Evolutionary conservation across 495 filamentous ascomycete genomes (phyloP).

Genomic region (Parmelia sp.): DNA sequence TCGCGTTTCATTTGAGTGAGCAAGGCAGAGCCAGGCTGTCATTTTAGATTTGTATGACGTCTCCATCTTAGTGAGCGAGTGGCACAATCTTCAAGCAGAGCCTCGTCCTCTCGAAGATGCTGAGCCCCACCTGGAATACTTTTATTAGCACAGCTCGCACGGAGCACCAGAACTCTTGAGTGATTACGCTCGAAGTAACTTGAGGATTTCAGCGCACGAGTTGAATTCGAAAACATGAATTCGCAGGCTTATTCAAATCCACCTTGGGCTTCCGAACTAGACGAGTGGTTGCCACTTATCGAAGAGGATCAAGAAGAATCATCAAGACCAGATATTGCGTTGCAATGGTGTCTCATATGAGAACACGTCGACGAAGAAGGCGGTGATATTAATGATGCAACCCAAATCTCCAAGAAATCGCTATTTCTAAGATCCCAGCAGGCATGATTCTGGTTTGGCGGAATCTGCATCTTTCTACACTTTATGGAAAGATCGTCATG

Average conservation of each 20-base stretch:
- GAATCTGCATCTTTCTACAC: too few species aligned
- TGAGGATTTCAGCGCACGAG: background rate
- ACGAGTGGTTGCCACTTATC: background rate
- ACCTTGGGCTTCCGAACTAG: too few species aligned
- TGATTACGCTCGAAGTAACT: background rate
- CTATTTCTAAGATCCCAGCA: too few species aligned
- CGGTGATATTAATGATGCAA: too few species aligned
- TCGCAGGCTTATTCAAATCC: background rate
- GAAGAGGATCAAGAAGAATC: background rate
- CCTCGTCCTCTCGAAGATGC: too few species aligned
- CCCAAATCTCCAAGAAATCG: too few species aligned
- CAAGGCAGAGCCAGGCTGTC: background rate
- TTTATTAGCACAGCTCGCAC: too few species aligned
- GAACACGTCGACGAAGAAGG: too few species aligned
- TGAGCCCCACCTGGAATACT: too few species aligned
- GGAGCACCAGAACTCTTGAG: background rate
- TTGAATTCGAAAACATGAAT: background rate
- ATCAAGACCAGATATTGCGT: background rate
- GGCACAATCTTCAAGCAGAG: background rate
- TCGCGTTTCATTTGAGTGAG: background rate
- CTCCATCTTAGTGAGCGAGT: background rate
- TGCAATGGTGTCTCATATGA: too few species aligned
- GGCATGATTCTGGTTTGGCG: too few species aligned
- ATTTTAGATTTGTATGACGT: background rate
- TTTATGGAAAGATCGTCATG: too few species aligned